phyloP scores from a whole-genome alignment of 2,329 filamentous ascomycete genomes.

The Dothistroma pini region DNA sequence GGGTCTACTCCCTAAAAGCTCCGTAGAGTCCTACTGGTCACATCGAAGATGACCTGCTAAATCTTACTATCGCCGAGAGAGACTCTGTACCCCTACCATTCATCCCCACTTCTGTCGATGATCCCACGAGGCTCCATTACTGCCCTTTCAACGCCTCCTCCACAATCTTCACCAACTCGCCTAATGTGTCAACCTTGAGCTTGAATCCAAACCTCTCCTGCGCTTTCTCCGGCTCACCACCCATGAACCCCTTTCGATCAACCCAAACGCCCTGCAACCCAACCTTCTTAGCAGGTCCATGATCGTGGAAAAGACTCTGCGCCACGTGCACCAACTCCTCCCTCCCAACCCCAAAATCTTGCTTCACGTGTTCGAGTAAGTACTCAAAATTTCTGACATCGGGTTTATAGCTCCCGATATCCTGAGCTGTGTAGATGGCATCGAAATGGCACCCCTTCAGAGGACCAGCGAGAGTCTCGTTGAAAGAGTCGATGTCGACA shows the following conservation, averaged over 20 bases:
- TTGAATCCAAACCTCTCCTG: constrained; percentile 50
- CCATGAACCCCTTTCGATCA: constrained; percentile 50
- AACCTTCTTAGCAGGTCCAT: constrained; percentile 59
- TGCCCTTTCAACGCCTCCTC: constrained; percentile 36
- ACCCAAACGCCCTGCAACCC: constrained; percentile 65
- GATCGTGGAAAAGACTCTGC: constrained; percentile 64
- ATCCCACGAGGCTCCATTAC: too few relatives aligned
- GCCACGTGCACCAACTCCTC: constrained; percentile 63
- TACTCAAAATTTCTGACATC: constrained; percentile 62
- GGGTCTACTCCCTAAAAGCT: too few relatives aligned
- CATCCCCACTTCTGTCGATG: too few relatives aligned
- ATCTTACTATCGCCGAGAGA: too few relatives aligned
- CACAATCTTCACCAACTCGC: constrained; percentile 58
- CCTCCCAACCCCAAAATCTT: constrained; percentile 55
- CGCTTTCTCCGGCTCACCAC: constrained; percentile 39
- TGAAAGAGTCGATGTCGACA: constrained; percentile 54
- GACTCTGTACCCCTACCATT: too few relatives aligned
- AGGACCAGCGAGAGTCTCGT: constrained; percentile 45
- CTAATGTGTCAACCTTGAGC: constrained; percentile 58
- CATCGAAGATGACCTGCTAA: too few relatives aligned
- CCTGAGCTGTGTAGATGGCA: constrained; percentile 58
- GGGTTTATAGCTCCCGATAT: constrained; percentile 71
- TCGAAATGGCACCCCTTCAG: constrained; percentile 45
- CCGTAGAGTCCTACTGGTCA: too few relatives aligned
- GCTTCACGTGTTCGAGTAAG: constrained; percentile 53